Base-by-base conservation (phyloP, 1,139 yeast genomes). In the Nakaseomyces nivariensis region DNA sequence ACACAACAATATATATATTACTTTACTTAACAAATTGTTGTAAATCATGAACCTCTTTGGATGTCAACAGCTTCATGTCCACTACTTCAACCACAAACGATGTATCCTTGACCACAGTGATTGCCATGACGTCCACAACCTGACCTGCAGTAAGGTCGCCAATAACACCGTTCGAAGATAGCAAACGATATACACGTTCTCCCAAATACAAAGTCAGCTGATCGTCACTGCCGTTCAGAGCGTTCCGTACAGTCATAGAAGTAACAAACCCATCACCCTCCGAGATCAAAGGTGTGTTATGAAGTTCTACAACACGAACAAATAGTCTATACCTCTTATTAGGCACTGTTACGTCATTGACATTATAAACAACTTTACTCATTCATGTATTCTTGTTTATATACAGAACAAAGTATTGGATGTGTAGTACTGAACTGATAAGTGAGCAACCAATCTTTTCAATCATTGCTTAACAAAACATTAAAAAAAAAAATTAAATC, bases 301-400 rank as follows among this genome's bases (percentile, higher is more conserved):
- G 7, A 33, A 40, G 41, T 32, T 48, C 41, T 48, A 45, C 37
- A 5, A 42, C 45, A 22, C 11, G 34, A n/a, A 11, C 37, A 10
- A 42, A 22, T 8, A 42, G 31, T 11, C 37, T 42, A 11, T 31
- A 38, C 17, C 42, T 24, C 31, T 38, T 38, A 4, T 25, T 38
- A 11, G 38, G 38, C 9, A 36, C 9, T 7, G 7, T 36, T 17
- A 36, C 25, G 7, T 36, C 38, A 17, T 17, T 7, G 24, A 36
- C 9, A 17, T 17, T 25, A 36, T 17, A 36, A 10, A 36, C 38
- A 36, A 36, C 38, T 17, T 17, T 36, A 10, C 38, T 36, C 38
- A 36, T 36, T 6, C 38, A 36, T 36, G 25, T 5, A 9, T 33
- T 33, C 10, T 11, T 36, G 24, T 36, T 17, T 36, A 36, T 17